These are phyloP conservation scores for Colletotrichum salicis DNA, from an alignment of 2,329 filamentous ascomycete species.

Conservation along the genomic window DNA sequence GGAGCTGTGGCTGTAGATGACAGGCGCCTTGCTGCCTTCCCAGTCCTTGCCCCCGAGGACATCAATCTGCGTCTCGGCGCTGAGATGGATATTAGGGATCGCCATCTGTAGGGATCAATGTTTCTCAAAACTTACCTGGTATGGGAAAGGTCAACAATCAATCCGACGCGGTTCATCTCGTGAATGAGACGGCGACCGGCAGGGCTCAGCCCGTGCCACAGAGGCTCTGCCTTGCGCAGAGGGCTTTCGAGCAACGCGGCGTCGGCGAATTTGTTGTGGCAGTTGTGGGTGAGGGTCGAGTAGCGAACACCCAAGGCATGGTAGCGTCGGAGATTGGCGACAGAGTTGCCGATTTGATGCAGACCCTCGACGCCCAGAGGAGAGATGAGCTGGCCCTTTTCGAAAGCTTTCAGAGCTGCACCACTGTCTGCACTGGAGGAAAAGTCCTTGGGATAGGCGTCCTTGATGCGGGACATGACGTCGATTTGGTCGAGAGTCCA, in stretches of 20 bases:
- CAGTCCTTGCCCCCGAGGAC: slow-evolving; percentile 76
- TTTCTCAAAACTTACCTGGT: slow-evolving; percentile 49
- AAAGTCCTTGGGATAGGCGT: slow-evolving; percentile 75
- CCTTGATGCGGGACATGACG: slow-evolving; percentile 71
- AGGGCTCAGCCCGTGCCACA: slow-evolving; percentile 78
- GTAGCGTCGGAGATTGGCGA: slow-evolving; percentile 79
- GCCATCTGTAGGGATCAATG: background rate
- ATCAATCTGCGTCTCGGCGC: slow-evolving; percentile 85
- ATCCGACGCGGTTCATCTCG: slow-evolving; percentile 95
- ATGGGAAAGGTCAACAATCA: slow-evolving; percentile 93
- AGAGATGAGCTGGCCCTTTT: slow-evolving; percentile 74
- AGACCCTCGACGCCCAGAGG: slow-evolving; percentile 87
- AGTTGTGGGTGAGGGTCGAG: slow-evolving; percentile 91
- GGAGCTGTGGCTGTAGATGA: slow-evolving; percentile 91
- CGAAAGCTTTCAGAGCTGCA: slow-evolving; percentile 71
- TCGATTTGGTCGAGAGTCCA: slow-evolving; percentile 81
- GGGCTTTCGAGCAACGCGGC: slow-evolving; percentile 75
- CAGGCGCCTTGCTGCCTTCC: slow-evolving; percentile 79
- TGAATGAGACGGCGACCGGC: slow-evolving; percentile 75
- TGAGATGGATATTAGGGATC: slow-evolving; percentile 42
- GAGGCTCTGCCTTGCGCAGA: slow-evolving; percentile 61
- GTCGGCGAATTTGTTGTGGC: slow-evolving; percentile 90
- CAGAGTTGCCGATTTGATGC: slow-evolving; percentile 91
- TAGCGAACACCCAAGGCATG: slow-evolving; percentile 85
- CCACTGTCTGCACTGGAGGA: slow-evolving; percentile 70